A percentile compares a stretch with the other conserved stretches of the same genome.
These are phyloP conservation scores for Jackrogersella multiformis DNA, from an alignment of 495 filamentous ascomycete species.

Conservation along the genomic window DNA sequence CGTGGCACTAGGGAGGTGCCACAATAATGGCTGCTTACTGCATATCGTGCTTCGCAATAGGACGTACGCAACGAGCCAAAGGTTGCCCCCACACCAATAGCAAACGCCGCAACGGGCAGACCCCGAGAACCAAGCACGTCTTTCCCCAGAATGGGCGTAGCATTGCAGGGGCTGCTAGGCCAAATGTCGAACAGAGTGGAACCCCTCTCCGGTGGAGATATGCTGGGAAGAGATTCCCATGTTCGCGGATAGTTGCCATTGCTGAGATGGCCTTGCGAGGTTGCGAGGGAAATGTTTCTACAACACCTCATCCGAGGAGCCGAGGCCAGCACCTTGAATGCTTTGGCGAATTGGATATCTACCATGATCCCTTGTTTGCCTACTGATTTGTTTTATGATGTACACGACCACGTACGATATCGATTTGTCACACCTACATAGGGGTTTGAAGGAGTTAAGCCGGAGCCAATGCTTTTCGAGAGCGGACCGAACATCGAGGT, in stretches of 20 bases:
- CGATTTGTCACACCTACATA: constrained; percentile 25
- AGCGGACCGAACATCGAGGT: constrained; percentile 23
- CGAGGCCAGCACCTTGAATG: constrained; percentile 16
- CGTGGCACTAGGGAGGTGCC: constrained; percentile 31
- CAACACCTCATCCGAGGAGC: constrained; percentile 19
- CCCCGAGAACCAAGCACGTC: constrained; percentile 34
- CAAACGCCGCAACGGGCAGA: constrained; percentile 40
- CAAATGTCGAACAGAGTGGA: constrained; percentile 29
- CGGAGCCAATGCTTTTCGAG: background rate
- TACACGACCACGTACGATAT: constrained; percentile 5
- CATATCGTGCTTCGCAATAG: constrained; percentile 36
- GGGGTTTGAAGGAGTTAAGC: background rate
- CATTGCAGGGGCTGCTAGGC: constrained; percentile 35
- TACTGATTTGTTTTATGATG: constrained; percentile 28
- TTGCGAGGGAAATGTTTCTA: constrained; percentile 29
- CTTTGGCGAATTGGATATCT: constrained; percentile 20
- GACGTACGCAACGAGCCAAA: constrained; percentile 27
- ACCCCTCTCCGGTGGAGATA: constrained; percentile 19
- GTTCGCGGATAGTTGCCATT: constrained; percentile 46
- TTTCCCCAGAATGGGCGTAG: constrained; percentile 38
- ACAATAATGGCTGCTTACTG: constrained; percentile 42
- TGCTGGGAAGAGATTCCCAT: constrained; percentile 38
- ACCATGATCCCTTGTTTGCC: background rate
- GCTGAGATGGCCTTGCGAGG: constrained; percentile 33
- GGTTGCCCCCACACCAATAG: constrained; percentile 36